A percentile compares a stretch with the other conserved stretches of the same genome.
Evolutionary conservation across 1,139 yeast genomes (phyloP).

Genomic region (Suhomyces ambrosiae): DNA sequence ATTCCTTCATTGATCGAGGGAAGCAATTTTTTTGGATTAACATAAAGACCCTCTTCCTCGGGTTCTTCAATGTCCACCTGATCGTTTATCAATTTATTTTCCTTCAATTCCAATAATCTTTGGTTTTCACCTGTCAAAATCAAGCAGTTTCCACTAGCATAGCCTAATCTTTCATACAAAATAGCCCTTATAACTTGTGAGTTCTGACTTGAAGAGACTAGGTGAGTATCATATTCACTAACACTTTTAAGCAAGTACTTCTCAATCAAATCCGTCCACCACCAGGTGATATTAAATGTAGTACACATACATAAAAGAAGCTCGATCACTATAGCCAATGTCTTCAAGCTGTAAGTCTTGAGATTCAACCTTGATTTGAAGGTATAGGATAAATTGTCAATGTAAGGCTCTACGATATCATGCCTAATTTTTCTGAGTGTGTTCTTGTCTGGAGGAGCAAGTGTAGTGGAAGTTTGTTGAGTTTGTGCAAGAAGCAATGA

Average conservation of each 20-base stretch:
- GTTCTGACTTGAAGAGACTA: conserved; percentile 31
- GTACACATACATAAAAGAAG: conserved; percentile 54
- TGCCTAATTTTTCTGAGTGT: conserved; percentile 63
- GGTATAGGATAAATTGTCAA: conserved; percentile 61
- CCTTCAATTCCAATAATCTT: conserved; percentile 17
- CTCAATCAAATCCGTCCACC: conserved; percentile 54
- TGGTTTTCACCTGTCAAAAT: conserved; percentile 21
- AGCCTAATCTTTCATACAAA: conserved; percentile 44
- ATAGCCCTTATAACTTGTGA: conserved; percentile 47
- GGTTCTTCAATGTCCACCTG: conserved; percentile 4
- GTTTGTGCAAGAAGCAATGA: conserved; percentile 72
- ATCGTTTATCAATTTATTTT: conserved; percentile 5
- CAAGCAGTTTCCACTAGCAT: conserved; percentile 35
- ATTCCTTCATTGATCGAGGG: conserved; percentile 39
- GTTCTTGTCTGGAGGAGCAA: conserved; percentile 43
- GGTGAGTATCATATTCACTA: conserved; percentile 42
- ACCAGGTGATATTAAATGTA: conserved; percentile 43
- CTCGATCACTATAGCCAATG: conserved; percentile 45
- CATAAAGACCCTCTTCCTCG: conserved; percentile 33
- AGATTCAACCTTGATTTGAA: conserved; percentile 61
- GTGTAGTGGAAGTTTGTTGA: conserved; percentile 28
- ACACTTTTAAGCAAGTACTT: conserved; percentile 45
- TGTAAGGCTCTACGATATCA: conserved; percentile 62
- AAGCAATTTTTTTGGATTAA: conserved; percentile 41
- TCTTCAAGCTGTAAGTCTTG: conserved; percentile 61